Evolutionary conservation across 202 grass and related monocot species (phyloP).

Genomic region (Carex arenaria): DNA sequence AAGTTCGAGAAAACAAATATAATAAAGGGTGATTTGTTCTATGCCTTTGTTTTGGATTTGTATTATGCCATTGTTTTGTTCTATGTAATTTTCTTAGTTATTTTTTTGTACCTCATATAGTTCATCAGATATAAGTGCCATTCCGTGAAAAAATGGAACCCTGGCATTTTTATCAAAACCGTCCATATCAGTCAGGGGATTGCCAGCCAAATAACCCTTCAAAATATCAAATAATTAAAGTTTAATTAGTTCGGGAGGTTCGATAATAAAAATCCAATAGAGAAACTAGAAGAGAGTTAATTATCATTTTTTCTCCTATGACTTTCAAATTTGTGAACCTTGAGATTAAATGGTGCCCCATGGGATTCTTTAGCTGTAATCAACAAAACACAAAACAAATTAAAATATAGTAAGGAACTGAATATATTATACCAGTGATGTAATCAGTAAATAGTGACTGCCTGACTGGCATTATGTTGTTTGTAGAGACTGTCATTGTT

Average conservation of each 20-base stretch:
- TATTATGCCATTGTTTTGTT: conserved; percentile 20
- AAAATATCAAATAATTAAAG: not conserved
- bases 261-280: not conserved
- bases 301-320: not conserved
- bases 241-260: not conserved
- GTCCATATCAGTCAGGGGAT: conserved; percentile 31
- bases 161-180: conserved; percentile 18
- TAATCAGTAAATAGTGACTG: not conserved
- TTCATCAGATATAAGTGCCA: conserved; percentile 68
- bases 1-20: not conserved
- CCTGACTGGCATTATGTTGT: not conserved
- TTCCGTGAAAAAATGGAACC: conserved; percentile 48
- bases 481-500: not conserved
- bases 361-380: conserved; percentile 25
- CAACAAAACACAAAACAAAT: not conserved
- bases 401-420: not conserved
- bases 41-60: not conserved
- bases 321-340: conserved; percentile 28
- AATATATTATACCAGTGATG: not conserved
- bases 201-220: conserved; percentile 58
- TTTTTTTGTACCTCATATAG: conserved; percentile 44
- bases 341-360: conserved; percentile 33
- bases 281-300: not conserved
- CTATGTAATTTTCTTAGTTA: not conserved
- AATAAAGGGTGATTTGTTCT: too few relatives aligned